A percentile compares a stretch with the other conserved stretches of the same genome.
Conservation (phyloP, 192 early-diverging fungal species). For the Chytriomyces confervae region DNA sequence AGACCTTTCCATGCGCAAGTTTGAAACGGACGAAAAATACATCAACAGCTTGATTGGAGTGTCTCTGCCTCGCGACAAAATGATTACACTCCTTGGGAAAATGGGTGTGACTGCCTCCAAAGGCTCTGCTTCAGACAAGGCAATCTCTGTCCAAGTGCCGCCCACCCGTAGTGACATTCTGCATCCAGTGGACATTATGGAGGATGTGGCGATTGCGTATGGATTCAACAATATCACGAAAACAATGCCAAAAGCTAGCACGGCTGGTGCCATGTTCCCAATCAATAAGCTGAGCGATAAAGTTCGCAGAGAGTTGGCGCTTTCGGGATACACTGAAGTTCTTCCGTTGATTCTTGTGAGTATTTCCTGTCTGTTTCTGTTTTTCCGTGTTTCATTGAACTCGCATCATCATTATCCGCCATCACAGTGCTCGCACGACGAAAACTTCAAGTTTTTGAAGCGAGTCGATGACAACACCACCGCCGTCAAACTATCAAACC, state of each 20-base stretch:
- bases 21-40: conserved; percentile 80
- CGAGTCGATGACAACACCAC: conserved; percentile 72
- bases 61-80: conserved; percentile 65
- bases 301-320: conserved; percentile 83
- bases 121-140: conserved; percentile 47
- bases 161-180: conserved; percentile 93
- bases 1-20: conserved; percentile 66
- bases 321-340: conserved; percentile 93
- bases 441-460: conserved; percentile 91
- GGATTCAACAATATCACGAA: conserved; percentile 93
- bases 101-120: conserved; percentile 83
- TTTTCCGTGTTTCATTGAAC: conserved; percentile 67
- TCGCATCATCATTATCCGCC: conserved; percentile 9
- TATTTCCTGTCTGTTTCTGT: conserved; percentile 57
- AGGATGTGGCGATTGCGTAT: conserved; percentile 96
- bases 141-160: conserved; percentile 78
- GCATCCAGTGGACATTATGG: conserved; percentile 97
- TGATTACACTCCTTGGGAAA: conserved; percentile 76
- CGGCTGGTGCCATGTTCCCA: conserved; percentile 86
- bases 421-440: conserved; percentile 91
- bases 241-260: conserved; percentile 77
- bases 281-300: conserved; percentile 92
- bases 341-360: conserved; percentile 88
- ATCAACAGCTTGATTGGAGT: conserved; percentile 90
- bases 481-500: conserved; percentile 89